phyloP scores from a whole-genome alignment of 805 yeast genomes.

The Candida orba region DNA sequence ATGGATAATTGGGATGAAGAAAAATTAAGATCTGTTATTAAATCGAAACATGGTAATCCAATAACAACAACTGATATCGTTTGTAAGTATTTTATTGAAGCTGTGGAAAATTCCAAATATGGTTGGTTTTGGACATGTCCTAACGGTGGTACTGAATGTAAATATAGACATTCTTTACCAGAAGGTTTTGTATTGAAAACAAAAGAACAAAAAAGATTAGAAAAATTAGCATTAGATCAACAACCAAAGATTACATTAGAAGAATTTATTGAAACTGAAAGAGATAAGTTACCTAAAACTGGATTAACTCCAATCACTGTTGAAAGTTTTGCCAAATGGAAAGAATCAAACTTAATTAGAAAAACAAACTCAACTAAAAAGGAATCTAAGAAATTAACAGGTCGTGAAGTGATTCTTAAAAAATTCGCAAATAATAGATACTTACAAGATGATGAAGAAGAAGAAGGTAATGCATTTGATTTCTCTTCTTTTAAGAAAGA shows the following conservation, averaged over 20 bases:
- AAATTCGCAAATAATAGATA: slow-evolving; percentile 35
- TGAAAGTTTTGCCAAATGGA: slow-evolving; percentile 80
- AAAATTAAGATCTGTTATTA: slow-evolving; percentile 77
- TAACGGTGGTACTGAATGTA: slow-evolving; percentile 86
- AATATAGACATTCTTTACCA: slow-evolving; percentile 91
- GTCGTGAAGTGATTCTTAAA: slow-evolving; percentile 61
- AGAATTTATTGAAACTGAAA: slow-evolving; percentile 91
- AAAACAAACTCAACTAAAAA: slow-evolving; percentile 38
- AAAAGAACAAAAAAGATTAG: slow-evolving; percentile 88
- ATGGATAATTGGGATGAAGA: slow-evolving; percentile 98
- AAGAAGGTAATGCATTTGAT: slow-evolving; percentile 29
- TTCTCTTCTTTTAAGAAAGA: slow-evolving; percentile 30
- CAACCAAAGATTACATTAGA: slow-evolving; percentile 91
- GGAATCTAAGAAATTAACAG: slow-evolving; percentile 40
- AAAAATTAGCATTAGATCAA: slow-evolving; percentile 72
- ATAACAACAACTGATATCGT: slow-evolving; percentile 91
- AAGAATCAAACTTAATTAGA: slow-evolving; percentile 55
- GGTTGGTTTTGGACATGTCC: slow-evolving; percentile 99
- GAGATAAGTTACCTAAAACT: slow-evolving; percentile 67
- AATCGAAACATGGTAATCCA: slow-evolving; percentile 87
- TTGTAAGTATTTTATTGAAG: slow-evolving; percentile 91
- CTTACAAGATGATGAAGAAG: slow-evolving; percentile 9
- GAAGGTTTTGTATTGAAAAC: slow-evolving; percentile 96
- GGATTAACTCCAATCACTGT: slow-evolving; percentile 81
- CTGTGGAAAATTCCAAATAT: slow-evolving; percentile 94